A percentile compares a stretch with the other conserved stretches of the same genome.
Conservation (phyloP, 208 protist genomes). For the Blechomonas ayalai region DNA sequence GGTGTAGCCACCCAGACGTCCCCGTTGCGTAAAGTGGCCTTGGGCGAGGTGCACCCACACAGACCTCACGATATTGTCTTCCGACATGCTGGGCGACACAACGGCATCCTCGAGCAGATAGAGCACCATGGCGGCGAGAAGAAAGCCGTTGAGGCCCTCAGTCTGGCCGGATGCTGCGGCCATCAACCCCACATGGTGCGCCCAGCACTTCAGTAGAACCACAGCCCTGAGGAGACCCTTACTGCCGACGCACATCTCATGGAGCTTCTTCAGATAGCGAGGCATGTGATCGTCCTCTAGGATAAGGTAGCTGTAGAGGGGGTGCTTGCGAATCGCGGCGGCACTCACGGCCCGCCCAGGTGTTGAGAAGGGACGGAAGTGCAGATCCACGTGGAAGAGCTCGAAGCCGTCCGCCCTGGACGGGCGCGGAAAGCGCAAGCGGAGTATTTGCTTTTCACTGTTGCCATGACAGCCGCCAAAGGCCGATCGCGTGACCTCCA, state of each 20-base stretch:
- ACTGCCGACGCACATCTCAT: conserved; percentile 55
- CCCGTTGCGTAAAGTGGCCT: conserved; percentile 35
- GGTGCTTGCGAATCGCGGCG: conserved; percentile 54
- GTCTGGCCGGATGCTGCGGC: conserved; percentile 48
- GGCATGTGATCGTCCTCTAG: conserved; percentile 79
- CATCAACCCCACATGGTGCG: conserved; percentile 69
- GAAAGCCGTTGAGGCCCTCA: conserved; percentile 72
- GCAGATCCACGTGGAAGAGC: conserved; percentile 60
- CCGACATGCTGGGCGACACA: conserved; percentile 53
- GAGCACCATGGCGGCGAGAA: conserved; percentile 61
- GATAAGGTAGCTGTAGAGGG: conserved; percentile 73
- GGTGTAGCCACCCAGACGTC: too few species aligned
- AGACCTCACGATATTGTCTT: conserved; percentile 65
- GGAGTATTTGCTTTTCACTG: conserved; percentile 48
- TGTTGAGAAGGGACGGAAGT: conserved; percentile 48
- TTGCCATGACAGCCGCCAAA: conserved; percentile 57
- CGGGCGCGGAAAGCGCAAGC: conserved; percentile 48
- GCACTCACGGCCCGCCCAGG: conserved; percentile 45
- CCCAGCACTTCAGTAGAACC: conserved; percentile 84
- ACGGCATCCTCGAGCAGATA: conserved; percentile 66
- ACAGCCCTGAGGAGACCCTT: conserved; percentile 49
- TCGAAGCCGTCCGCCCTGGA: conserved; percentile 14
- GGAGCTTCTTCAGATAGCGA: conserved; percentile 58
- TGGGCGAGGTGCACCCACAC: conserved; percentile 70
- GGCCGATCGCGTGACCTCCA: conserved; percentile 40